A percentile compares a stretch with the other conserved stretches of the same genome.
These are phyloP conservation scores for Apostasia shenzhenica DNA, from an alignment of 106 monocot genomes.

Conservation along the genomic window DNA sequence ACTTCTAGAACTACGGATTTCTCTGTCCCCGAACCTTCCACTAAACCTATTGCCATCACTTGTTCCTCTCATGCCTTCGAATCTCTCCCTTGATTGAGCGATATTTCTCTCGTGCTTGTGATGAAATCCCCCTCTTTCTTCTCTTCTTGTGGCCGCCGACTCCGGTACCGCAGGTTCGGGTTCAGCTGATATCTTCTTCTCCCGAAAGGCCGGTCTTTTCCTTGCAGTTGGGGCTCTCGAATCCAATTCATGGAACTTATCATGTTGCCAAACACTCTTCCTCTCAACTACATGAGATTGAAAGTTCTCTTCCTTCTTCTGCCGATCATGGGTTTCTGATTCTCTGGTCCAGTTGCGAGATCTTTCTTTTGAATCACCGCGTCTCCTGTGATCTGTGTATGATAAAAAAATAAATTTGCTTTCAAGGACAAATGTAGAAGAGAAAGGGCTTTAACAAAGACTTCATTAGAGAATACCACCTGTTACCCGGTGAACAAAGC, in stretches of 20 bases:
- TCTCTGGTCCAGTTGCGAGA: slow-evolving; percentile 16
- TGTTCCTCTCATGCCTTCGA: slow-evolving; percentile 28
- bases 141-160: slow-evolving; percentile 16
- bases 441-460: not conserved
- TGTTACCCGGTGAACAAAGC: slow-evolving; percentile 27
- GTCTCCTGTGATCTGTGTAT: slow-evolving; percentile 38
- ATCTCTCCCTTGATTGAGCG: slow-evolving; percentile 37
- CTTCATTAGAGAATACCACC: slow-evolving; percentile 22
- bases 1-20: slow-evolving; percentile 10
- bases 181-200: slow-evolving; percentile 40
- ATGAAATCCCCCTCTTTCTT: slow-evolving; percentile 20
- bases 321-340: slow-evolving; percentile 7
- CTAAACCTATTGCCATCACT: slow-evolving; percentile 27
- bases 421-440: not conserved
- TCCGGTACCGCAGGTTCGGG: slow-evolving; percentile 7
- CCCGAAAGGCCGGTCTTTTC: slow-evolving; percentile 60
- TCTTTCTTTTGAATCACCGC: slow-evolving; percentile 35
- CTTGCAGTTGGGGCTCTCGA: slow-evolving; percentile 26
- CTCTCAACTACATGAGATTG: slow-evolving; percentile 21
- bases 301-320: slow-evolving; percentile 6
- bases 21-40: slow-evolving; percentile 21
- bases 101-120: slow-evolving; percentile 11
- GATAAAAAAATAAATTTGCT: not conserved
- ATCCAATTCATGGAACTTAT: slow-evolving; percentile 49
- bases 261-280: slow-evolving; percentile 44